A percentile compares a stretch with the other conserved stretches of the same genome.
Conservation (phyloP, 345 rosid genomes). For the Hypericum perforatum region DNA sequence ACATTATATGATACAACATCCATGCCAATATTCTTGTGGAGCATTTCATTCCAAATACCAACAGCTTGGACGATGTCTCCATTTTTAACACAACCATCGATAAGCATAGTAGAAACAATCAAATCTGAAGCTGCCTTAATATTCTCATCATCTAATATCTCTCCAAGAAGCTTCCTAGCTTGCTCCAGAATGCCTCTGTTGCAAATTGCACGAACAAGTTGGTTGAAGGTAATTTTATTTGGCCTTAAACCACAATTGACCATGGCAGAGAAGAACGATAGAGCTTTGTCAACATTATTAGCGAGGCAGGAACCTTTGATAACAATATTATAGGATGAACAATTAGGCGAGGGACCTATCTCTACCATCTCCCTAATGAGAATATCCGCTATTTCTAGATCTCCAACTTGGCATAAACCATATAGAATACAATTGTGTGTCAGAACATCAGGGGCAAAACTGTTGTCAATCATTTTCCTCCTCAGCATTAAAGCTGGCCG, state of each 20-base stretch:
- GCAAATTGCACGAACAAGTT: conserved; percentile 50
- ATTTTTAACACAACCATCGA: conserved; percentile 60
- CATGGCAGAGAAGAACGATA: conserved; percentile 40
- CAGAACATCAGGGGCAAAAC: conserved; percentile 44
- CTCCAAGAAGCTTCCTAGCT: conserved; percentile 37
- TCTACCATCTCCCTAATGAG: conserved; percentile 60
- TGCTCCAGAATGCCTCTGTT: conserved; percentile 42
- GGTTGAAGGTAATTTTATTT: conserved; percentile 54
- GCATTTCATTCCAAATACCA: conserved; percentile 38
- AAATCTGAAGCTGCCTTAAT: conserved; percentile 28
- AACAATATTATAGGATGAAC: conserved; percentile 49
- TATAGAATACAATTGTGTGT: conserved; percentile 59
- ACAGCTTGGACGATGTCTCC: conserved; percentile 42
- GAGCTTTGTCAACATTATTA: conserved; percentile 49
- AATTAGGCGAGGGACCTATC: conserved; percentile 51
- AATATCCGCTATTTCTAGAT: conserved; percentile 42
- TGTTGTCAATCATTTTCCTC: conserved; percentile 38
- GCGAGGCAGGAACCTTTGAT: conserved; percentile 50
- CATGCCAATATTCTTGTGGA: conserved; percentile 16
- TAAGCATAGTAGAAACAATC: conserved; percentile 51
- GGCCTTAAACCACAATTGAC: conserved; percentile 39
- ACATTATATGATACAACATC: conserved; percentile 56
- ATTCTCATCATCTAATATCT: conserved; percentile 29
- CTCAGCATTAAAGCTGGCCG: conserved; percentile 58
- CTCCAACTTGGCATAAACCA: conserved; percentile 45